Conservation (phyloP, 1,139 yeast genomes). For the Fermentozyma sake region DNA sequence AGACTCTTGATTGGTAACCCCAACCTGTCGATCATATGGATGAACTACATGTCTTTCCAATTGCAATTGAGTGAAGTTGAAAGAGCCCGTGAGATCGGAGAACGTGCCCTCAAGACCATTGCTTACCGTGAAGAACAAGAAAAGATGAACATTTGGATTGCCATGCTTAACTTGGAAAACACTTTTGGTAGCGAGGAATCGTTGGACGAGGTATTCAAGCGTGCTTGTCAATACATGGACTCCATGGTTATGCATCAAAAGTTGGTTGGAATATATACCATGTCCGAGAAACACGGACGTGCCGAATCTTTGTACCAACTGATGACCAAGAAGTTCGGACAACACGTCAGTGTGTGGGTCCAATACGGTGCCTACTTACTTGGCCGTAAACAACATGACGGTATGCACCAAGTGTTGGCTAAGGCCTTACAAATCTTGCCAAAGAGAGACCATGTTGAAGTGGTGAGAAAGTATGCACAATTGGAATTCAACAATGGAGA, state of each 20-base stretch:
- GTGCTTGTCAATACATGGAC: constrained; percentile 90
- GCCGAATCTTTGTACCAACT: constrained; percentile 66
- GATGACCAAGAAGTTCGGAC: constrained; percentile 80
- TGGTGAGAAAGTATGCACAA: constrained; percentile 84
- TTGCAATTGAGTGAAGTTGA: constrained; percentile 90
- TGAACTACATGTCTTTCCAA: constrained; percentile 98
- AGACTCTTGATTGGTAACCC: constrained; percentile 88
- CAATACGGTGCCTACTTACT: constrained; percentile 71
- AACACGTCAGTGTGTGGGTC: constrained; percentile 69
- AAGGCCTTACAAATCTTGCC: constrained; percentile 71
- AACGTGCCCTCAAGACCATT: constrained; percentile 87
- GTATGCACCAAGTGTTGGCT: constrained; percentile 67
- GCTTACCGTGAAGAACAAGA: constrained; percentile 91
- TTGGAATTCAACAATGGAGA: constrained; percentile 85
- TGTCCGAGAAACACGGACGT: constrained; percentile 65
- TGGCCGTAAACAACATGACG: constrained; percentile 52
- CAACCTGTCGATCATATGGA: constrained; percentile 91
- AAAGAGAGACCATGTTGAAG: constrained; percentile 72
- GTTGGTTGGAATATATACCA: constrained; percentile 66
- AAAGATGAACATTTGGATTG: constrained; percentile 93
- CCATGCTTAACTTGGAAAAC: constrained; percentile 87
- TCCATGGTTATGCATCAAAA: constrained; percentile 75
- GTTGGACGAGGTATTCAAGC: constrained; percentile 72
- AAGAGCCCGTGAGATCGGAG: constrained; percentile 89
- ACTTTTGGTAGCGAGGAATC: constrained; percentile 86